Conservation (phyloP, 2,329 filamentous ascomycete genomes). For the Basipetospora chlamydospora region DNA sequence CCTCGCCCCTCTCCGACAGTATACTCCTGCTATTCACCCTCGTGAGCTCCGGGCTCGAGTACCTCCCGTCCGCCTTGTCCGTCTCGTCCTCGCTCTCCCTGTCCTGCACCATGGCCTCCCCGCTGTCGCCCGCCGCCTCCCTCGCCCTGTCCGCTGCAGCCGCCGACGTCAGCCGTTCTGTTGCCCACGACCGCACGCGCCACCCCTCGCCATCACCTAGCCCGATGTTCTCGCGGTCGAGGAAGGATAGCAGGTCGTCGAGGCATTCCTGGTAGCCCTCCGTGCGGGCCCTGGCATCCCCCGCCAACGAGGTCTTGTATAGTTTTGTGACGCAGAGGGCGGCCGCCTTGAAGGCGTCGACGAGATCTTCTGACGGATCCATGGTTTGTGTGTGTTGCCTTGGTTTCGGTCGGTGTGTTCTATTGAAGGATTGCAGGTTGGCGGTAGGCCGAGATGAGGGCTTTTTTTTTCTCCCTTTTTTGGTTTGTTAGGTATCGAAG, state of each 20-base stretch:
- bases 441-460: too few species aligned
- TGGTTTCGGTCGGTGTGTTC: too few species aligned
- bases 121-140: slow-evolving; percentile 43
- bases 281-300: slow-evolving; percentile 58
- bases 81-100: slow-evolving; percentile 57
- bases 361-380: slow-evolving; percentile 47
- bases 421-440: too few species aligned
- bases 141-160: too few species aligned
- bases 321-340: slow-evolving; percentile 91
- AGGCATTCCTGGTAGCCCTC: slow-evolving; percentile 91
- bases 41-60: slow-evolving; percentile 43
- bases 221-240: slow-evolving; percentile 71
- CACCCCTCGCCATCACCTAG: slow-evolving; percentile 64
- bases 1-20: too few species aligned
- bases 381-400: too few species aligned
- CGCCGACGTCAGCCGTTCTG: too few species aligned
- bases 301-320: slow-evolving; percentile 77
- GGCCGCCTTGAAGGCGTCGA: slow-evolving; percentile 82
- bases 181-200: slow-evolving; percentile 48
- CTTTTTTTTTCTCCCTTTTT: too few species aligned
- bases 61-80: slow-evolving; percentile 49
- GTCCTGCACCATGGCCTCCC: slow-evolving; percentile 31
- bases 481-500: too few species aligned
- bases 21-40: slow-evolving; percentile 19
- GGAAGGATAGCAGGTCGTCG: slow-evolving; percentile 72